Evolutionary conservation across 2,329 filamentous ascomycete species (phyloP).

Genomic region (Rhynchosporium graminicola): DNA sequence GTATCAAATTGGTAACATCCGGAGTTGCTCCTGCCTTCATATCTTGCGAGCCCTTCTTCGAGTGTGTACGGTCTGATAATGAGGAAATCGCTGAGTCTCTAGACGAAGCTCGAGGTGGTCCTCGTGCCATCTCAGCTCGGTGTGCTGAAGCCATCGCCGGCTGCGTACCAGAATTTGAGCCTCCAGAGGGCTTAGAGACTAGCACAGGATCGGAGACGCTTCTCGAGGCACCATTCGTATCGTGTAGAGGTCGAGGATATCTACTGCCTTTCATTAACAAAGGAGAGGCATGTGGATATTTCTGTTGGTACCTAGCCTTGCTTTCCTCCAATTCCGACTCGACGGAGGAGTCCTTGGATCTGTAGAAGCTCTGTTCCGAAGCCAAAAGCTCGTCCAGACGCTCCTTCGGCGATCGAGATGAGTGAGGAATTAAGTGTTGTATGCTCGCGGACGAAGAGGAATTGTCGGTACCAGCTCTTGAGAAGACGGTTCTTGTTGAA

Average conservation of each 20-base stretch:
- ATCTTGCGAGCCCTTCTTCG: constrained; percentile 60
- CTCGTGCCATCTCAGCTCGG: constrained; percentile 36
- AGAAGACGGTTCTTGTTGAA: constrained; percentile 38
- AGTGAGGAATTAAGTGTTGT: constrained; percentile 25
- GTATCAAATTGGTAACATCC: constrained; percentile 78
- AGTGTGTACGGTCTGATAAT: constrained; percentile 61
- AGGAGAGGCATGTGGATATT: background rate
- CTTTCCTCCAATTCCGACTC: constrained; percentile 29
- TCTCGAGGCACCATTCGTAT: constrained; percentile 39
- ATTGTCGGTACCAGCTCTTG: constrained; percentile 30
- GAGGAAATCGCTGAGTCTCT: constrained; percentile 92
- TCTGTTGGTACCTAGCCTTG: constrained; percentile 31
- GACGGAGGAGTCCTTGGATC: constrained; percentile 32
- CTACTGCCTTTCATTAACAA: constrained; percentile 23
- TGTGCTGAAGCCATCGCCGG: constrained; percentile 38
- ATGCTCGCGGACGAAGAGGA: constrained; percentile 27
- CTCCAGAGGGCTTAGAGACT: constrained; percentile 30
- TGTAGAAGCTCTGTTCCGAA: constrained; percentile 41
- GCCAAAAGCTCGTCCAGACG: constrained; percentile 41
- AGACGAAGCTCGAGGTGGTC: constrained; percentile 72
- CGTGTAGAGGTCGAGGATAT: constrained; percentile 30
- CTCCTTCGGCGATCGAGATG: constrained; percentile 40
- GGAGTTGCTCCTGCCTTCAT: constrained; percentile 52
- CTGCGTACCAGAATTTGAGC: constrained; percentile 29
- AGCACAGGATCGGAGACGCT: constrained; percentile 40